Evolutionary conservation across 306 rosid species (phyloP).

Genomic region (Vicia faba): DNA sequence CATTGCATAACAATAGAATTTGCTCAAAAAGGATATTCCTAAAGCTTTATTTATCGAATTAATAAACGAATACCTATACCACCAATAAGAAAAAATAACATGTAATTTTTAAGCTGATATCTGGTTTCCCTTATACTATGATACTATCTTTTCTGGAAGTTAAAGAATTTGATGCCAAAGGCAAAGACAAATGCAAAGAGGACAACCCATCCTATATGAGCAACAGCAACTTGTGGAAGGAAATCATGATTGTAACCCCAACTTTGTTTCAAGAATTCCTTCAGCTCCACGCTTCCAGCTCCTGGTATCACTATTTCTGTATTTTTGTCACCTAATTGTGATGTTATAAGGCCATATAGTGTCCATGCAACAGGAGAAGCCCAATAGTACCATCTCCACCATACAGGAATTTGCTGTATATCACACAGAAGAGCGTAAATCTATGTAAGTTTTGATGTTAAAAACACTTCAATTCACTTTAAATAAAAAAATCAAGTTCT

Average conservation of each 20-base stretch:
- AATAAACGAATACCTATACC: background rate
- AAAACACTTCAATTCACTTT: no score
- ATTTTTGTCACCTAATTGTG: slow-evolving; percentile 41
- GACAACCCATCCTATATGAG: slow-evolving; percentile 67
- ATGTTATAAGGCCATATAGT: slow-evolving; percentile 41
- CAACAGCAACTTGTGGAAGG: slow-evolving; percentile 53
- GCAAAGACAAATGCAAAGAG: slow-evolving; percentile 70
- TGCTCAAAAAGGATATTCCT: background rate
- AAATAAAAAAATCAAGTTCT: no score
- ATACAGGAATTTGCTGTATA: slow-evolving; percentile 49
- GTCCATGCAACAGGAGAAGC: slow-evolving; percentile 48
- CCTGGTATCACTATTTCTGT: slow-evolving; percentile 37
- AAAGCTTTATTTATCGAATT: slow-evolving; percentile 1
- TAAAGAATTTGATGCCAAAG: slow-evolving; percentile 59
- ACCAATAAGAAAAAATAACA: background rate
- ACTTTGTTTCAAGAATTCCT: slow-evolving; percentile 34
- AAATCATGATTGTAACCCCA: slow-evolving; percentile 58
- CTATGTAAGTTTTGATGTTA: no score
- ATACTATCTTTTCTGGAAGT: slow-evolving; percentile 61
- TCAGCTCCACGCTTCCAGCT: slow-evolving; percentile 2
- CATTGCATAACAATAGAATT: background rate
- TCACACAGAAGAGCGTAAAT: no score
- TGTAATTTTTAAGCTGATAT: background rate
- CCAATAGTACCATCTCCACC: slow-evolving; percentile 85
- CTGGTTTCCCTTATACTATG: background rate